Conservation (phyloP, 2,329 filamentous ascomycete species). For the Rutstroemia sydowiana region DNA sequence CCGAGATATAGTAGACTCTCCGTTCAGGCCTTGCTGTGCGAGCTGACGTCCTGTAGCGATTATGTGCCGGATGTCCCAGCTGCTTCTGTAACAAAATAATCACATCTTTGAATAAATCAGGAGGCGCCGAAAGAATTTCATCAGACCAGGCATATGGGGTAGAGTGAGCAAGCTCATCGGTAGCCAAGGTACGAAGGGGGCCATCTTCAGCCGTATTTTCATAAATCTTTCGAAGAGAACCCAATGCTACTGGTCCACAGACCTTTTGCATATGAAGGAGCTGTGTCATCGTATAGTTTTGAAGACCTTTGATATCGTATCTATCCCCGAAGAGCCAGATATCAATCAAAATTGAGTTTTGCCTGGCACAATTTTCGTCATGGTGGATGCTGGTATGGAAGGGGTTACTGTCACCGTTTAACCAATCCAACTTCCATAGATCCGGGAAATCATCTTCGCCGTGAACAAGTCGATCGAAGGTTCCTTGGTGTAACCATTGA, state of each 20-base stretch:
- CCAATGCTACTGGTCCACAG: background rate
- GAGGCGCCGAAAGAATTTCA: no score
- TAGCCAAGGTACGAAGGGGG: background rate
- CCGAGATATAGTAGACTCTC: no score
- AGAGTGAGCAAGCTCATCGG: background rate
- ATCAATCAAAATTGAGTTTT: background rate
- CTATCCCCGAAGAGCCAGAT: conserved; percentile 7
- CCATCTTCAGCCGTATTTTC: background rate
- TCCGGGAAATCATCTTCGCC: background rate
- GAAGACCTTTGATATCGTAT: background rate
- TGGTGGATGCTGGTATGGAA: no score
- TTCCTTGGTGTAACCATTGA: background rate
- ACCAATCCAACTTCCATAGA: no score
- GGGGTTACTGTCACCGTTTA: no score
- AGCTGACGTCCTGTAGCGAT: no score
- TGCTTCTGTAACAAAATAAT: no score
- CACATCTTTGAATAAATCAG: no score
- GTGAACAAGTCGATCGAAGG: background rate
- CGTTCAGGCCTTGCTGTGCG: no score
- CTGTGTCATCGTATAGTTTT: background rate
- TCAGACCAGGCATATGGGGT: no score
- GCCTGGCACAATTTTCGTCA: background rate
- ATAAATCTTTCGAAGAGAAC: background rate
- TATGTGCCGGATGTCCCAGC: no score
- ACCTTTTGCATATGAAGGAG: background rate